phyloP scores from a whole-genome alignment of 768 basidiomycete genomes.

The Auriscalpium vulgare region DNA sequence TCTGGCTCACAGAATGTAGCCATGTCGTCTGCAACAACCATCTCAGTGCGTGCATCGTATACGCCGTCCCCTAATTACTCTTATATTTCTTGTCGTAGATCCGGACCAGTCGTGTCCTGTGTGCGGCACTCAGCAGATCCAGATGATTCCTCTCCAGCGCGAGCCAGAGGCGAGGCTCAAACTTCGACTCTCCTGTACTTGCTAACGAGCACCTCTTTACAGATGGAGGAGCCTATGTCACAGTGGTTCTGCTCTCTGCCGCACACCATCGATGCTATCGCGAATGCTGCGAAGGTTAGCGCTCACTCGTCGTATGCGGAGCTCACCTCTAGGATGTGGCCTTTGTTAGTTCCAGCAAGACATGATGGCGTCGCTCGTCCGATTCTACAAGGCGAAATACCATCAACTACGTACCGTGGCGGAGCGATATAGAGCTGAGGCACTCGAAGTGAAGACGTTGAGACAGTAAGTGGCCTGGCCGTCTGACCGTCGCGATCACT shows the following conservation, averaged over 20 bases:
- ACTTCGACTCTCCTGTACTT: no score
- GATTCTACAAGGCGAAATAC: conserved; percentile 51
- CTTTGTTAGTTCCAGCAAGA: conserved; percentile 67
- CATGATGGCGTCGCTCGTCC: conserved; percentile 58
- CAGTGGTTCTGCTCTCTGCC: conserved; percentile 72
- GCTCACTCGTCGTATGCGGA: background rate
- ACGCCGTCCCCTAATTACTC: background rate
- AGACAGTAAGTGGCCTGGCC: conserved; percentile 34
- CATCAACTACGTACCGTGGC: conserved; percentile 46
- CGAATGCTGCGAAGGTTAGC: conserved; percentile 59
- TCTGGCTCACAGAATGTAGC: conserved; percentile 86
- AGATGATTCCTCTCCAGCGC: conserved; percentile 63
- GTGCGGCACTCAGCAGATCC: conserved; percentile 56
- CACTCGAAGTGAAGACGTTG: conserved; percentile 36
- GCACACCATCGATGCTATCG: conserved; percentile 50
- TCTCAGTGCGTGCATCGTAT: conserved; percentile 46
- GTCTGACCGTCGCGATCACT: background rate
- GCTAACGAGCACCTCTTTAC: background rate
- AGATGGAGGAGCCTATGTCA: conserved; percentile 80
- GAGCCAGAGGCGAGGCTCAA: conserved; percentile 25
- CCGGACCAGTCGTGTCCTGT: conserved; percentile 67
- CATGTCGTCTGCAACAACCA: conserved; percentile 83
- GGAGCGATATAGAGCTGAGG: conserved; percentile 44
- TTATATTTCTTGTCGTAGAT: conserved; percentile 32
- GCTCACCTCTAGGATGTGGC: background rate